Percentiles rank a stretch among this genome's conserved stretches.
Conservation (phyloP, 805 yeast genomes). For the Yamadazyma tumulicola region DNA sequence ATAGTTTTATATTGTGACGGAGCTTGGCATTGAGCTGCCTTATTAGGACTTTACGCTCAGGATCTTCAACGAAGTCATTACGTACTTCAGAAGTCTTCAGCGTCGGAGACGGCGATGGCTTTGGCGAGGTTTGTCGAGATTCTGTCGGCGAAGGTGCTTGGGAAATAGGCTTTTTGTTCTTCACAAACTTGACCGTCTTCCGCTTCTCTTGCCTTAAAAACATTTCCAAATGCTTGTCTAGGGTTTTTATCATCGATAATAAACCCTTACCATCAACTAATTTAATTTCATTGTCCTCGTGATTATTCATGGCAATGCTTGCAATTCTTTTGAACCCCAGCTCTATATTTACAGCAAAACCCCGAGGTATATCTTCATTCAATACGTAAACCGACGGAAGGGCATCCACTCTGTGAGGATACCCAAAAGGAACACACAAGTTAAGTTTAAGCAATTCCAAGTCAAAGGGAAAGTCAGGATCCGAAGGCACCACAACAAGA, state of each 20-base stretch:
- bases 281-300: constrained; percentile 19
- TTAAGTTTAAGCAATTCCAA: constrained; percentile 50
- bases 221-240: constrained; percentile 56
- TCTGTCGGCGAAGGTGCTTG: constrained; percentile 5
- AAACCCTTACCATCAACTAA: constrained; percentile 50
- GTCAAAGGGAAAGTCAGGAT: constrained; percentile 73
- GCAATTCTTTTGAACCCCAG: constrained; percentile 51
- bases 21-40: constrained; percentile 28
- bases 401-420: constrained; percentile 42
- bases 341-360: constrained; percentile 65
- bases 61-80: constrained; percentile 1
- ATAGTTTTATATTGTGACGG: constrained; percentile 21
- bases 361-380: constrained; percentile 68
- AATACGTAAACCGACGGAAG: constrained; percentile 53
- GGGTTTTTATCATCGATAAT: constrained; percentile 48
- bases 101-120: neutral
- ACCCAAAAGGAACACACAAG: constrained; percentile 51
- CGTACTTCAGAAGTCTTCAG: neutral
- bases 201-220: constrained; percentile 58
- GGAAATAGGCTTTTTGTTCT: constrained; percentile 14
- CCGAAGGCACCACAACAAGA: constrained; percentile 52
- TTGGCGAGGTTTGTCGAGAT: constrained; percentile 1
- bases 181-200: constrained; percentile 60
- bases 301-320: constrained; percentile 6
- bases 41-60: constrained; percentile 16